Base-by-base conservation (phyloP, 2,329 filamentous ascomycete species). In the Claviceps sp. region DNA sequence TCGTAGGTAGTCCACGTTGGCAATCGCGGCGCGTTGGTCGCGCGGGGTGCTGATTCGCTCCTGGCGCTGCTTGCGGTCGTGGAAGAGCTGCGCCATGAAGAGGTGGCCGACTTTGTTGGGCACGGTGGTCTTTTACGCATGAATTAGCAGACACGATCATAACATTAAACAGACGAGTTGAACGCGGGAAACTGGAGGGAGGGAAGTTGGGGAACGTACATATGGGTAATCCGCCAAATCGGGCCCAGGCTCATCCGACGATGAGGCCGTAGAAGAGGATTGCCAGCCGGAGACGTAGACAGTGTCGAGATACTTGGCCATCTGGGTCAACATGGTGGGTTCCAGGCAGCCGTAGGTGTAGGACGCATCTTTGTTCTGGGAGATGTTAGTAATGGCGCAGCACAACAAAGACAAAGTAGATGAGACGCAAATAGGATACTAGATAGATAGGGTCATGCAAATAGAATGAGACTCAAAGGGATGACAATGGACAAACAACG, bases 241-340 rank as follows among this genome's bases (percentile, higher is more conserved):
- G 48, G 93, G 93, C 41, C 91, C 93, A 26, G 93, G 93, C 74
- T 98, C 93, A 62, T 98, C 89, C 6, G 90, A 91, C 1, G 89
- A 81, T 2, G 91, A 96, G 48, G 93, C 93, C 7, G 93, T 98
- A 24, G 90, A 96, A 1, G 91, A 97, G 58, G 88, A 95, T 72
- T 98, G 93, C 93, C 93, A 98, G 58, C 93, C 93, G 51, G 93
- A 97, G 56, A 98, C 93, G 69, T 98, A 98, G 67, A 98, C 88
- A 37, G 93, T 98, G 66, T 98, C 93, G 56, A 98, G 78, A 70
- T 94, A 97, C 72, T 97, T 95, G 62, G 91, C 91, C 93, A 98
- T 98, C 70, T 98, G 93, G 30, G 93, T 97, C 67, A 98, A 80
- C 87, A 96, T 96, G 52, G 95, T 95, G 11, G 93, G 93, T 66